Evolutionary conservation across 2,329 filamentous ascomycete species (phyloP).

Genomic region (Herpotrichia juniperi): DNA sequence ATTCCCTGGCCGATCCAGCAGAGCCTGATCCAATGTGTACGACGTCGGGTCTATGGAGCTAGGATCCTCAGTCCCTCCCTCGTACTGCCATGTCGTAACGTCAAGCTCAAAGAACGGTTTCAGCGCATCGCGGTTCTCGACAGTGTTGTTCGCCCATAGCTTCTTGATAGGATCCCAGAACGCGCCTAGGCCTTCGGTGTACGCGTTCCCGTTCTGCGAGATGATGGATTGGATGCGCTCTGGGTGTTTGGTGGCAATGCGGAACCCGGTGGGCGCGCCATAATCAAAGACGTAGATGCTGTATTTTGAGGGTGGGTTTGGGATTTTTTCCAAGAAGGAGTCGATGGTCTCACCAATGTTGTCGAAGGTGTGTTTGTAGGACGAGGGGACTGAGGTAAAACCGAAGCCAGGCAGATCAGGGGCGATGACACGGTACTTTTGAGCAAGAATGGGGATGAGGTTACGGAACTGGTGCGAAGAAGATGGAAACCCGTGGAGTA

Average conservation of each 20-base stretch:
- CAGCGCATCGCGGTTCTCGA: conserved; percentile 26
- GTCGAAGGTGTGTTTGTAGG: conserved; percentile 62
- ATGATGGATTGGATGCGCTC: conserved; percentile 59
- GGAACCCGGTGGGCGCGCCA: conserved; percentile 62
- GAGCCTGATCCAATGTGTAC: conserved; percentile 59
- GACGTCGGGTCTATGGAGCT: conserved; percentile 51
- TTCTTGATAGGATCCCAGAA: conserved; percentile 59
- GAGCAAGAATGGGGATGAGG: conserved; percentile 52
- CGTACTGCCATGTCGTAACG: conserved; percentile 52
- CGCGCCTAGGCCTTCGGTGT: conserved; percentile 58
- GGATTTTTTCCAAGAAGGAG: conserved; percentile 57
- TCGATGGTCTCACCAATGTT: conserved; percentile 56
- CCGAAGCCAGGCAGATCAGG: conserved; percentile 67
- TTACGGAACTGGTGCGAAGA: conserved; percentile 55
- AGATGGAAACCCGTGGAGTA: conserved; percentile 56
- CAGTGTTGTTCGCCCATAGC: conserved; percentile 52
- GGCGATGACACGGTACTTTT: conserved; percentile 56
- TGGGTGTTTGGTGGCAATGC: conserved; percentile 59
- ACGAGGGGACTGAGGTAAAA: conserved; percentile 55
- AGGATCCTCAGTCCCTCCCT: conserved; percentile 45
- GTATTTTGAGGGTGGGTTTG: conserved; percentile 51
- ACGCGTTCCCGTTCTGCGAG: conserved; percentile 67
- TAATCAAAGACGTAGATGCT: conserved; percentile 69
- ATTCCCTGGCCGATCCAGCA: conserved; percentile 58
- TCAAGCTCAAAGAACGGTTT: conserved; percentile 19